Evolutionary conservation across 2,329 filamentous ascomycete species (phyloP).

Genomic region (Epichloe gansuensis): DNA sequence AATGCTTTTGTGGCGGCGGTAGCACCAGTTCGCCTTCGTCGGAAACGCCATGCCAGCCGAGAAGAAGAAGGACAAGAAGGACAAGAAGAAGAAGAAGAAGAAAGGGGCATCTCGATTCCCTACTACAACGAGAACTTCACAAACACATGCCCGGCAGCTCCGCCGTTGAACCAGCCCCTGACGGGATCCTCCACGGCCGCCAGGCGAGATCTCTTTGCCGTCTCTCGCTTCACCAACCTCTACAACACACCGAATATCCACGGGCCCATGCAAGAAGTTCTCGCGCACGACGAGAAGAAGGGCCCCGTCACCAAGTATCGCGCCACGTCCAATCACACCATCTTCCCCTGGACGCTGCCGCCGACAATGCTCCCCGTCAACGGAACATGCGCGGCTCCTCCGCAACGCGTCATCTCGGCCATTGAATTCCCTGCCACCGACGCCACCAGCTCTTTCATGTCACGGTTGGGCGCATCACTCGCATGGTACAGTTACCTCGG

Average conservation of each 20-base stretch:
- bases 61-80: background rate
- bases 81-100: background rate
- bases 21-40: background rate
- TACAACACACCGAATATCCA: constrained; percentile 62
- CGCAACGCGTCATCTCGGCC: constrained; percentile 54
- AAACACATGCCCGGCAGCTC: constrained; percentile 50
- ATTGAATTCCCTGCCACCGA: constrained; percentile 47
- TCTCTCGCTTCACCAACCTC: constrained; percentile 70
- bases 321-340: constrained; percentile 64
- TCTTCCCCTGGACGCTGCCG: constrained; percentile 90
- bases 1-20: background rate
- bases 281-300: constrained; percentile 32
- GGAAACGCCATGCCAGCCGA: constrained; percentile 1
- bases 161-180: constrained; percentile 47
- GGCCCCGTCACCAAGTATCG: constrained; percentile 22
- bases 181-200: constrained; percentile 70
- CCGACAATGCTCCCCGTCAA: constrained; percentile 58
- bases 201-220: constrained; percentile 73
- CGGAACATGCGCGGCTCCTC: constrained; percentile 63
- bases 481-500: constrained; percentile 23
- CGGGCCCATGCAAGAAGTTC: constrained; percentile 24
- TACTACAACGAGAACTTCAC: constrained; percentile 35
- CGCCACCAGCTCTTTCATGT: constrained; percentile 19
- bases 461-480: constrained; percentile 21
- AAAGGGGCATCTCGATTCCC: constrained; percentile 13